Evolutionary conservation across 306 rosid genomes (phyloP), one percentile per base, ranked within the genome.

Genomic region (Sphenostylis stenocarpa): DNA sequence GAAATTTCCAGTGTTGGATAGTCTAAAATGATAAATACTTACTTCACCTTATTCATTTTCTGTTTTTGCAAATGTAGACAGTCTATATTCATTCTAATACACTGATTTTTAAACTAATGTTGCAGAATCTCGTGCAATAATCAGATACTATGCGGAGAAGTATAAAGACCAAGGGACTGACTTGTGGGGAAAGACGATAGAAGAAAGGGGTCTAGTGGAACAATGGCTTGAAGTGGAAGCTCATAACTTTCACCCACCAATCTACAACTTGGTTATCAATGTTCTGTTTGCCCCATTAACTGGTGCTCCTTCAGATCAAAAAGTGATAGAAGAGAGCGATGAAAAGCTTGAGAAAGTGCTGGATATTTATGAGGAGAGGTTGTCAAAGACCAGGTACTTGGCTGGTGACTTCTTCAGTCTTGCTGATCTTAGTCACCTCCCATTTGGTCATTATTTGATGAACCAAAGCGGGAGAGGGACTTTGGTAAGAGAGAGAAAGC

Each of bases 191-290:
- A 76, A 77, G 45, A 85, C 86, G 12, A 47, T 80, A 3, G 87
- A 86, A 66, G 90, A 85, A 23, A 85, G 83, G 34, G 86, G 86
- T 34, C 70, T 82, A 6, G 88, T 85, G 69, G 91, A 85, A 45
- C 88, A 87, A 70, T 87, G 91, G 91, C 79, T 88, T 29, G 89
- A 85, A 75, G 87, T 83, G 15, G 91, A 88, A 72, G 89, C 89
- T 39, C 74, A 78, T 0, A 83, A 52, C 74, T 87, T 80, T 53
- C 83, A 85, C 12, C 83, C 81, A 3, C 74, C 86, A 68, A 1
- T 78, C 45, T 3, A 16, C 77, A 33, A 78, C 52, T 71, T 88
- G 14, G 86, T 78, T 14, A 0, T 38, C 3, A 63, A 85, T 24
- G 31, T 85, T 12, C 47, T 87, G 73, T 72, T 85, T 80, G 79